Conservation (phyloP, 23 red algal species). For the Gracilaria vermiculophylla region DNA sequence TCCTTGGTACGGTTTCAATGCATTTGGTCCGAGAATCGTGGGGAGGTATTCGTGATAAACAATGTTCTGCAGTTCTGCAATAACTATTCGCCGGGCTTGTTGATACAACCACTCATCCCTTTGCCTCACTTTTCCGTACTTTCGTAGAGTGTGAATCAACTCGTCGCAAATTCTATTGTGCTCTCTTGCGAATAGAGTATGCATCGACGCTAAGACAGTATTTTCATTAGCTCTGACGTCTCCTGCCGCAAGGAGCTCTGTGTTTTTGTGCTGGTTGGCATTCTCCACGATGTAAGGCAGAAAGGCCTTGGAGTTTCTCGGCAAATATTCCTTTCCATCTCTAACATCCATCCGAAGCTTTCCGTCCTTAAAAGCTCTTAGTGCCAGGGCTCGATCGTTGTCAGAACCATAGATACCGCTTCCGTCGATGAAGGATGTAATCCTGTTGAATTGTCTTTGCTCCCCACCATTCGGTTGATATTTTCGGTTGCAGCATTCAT, state of each 20-base stretch:
- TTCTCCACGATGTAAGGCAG: constrained; percentile 29
- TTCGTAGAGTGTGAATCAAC: background rate
- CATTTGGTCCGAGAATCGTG: constrained; percentile 23
- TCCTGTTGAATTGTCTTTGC: constrained; percentile 32
- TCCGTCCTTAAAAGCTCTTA: constrained; percentile 35
- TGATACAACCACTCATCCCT: constrained; percentile 53
- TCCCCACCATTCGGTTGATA: constrained; percentile 14
- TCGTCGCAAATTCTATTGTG: constrained; percentile 57
- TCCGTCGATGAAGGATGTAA: constrained; percentile 58
- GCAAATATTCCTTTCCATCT: background rate
- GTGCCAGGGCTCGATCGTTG: background rate
- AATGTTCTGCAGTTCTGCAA: constrained; percentile 69
- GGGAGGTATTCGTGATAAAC: constrained; percentile 62
- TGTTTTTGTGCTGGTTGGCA: constrained; percentile 8
- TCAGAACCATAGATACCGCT: constrained; percentile 69
- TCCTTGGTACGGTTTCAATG: constrained; percentile 40
- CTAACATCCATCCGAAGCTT: constrained; percentile 16
- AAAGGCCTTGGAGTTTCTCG: constrained; percentile 1
- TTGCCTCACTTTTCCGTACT: background rate
- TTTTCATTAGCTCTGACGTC: constrained; percentile 72
- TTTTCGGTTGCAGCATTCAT: constrained; percentile 21
- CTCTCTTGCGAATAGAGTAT: constrained; percentile 69
- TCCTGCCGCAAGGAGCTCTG: constrained; percentile 48
- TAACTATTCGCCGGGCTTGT: constrained; percentile 56
- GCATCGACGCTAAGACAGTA: constrained; percentile 39